Evolutionary conservation across 164 flowering plant species (phyloP).

Genomic region (Cinnamomum chago): DNA sequence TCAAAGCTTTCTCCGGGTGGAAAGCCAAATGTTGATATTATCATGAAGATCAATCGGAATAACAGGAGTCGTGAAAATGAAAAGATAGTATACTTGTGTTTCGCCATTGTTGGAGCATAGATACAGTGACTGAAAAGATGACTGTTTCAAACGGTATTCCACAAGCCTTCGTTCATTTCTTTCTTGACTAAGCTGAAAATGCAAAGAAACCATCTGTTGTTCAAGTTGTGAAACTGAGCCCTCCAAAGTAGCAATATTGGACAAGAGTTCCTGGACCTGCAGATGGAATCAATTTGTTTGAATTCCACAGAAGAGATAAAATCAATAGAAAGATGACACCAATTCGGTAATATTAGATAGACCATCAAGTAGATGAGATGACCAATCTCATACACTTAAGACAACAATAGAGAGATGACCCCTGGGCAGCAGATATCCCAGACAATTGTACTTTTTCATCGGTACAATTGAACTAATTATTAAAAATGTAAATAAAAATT

Average conservation of each 20-base stretch:
- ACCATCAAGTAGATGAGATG: not conserved
- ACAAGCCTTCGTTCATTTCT: constrained; percentile 73
- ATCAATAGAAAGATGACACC: not conserved
- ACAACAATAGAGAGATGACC: not conserved
- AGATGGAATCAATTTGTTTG: constrained; percentile 10
- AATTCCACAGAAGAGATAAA: constrained; percentile 2
- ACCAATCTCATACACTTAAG: not conserved
- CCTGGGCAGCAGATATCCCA: not conserved
- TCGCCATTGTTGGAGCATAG: constrained; percentile 17
- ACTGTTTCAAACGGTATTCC: constrained; percentile 49
- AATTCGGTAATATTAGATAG: not conserved
- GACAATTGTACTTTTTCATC: not conserved
- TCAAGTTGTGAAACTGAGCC: constrained; percentile 58
- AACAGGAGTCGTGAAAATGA: not conserved
- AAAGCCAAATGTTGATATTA: not conserved
- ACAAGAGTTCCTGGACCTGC: constrained; percentile 60
- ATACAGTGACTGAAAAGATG: constrained; percentile 28
- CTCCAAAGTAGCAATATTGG: constrained; percentile 52
- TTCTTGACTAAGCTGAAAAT: constrained; percentile 70
- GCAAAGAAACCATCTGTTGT: constrained; percentile 54
- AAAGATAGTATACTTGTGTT: constrained; percentile 15
- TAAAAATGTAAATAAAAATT: not conserved
- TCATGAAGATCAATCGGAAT: not conserved
- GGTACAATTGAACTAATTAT: not conserved
- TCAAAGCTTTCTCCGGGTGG: not conserved